Evolutionary conservation across 805 yeast genomes (phyloP), one percentile per base, ranked within the genome.

Genomic region (Wickerhamiella slavikovae): DNA sequence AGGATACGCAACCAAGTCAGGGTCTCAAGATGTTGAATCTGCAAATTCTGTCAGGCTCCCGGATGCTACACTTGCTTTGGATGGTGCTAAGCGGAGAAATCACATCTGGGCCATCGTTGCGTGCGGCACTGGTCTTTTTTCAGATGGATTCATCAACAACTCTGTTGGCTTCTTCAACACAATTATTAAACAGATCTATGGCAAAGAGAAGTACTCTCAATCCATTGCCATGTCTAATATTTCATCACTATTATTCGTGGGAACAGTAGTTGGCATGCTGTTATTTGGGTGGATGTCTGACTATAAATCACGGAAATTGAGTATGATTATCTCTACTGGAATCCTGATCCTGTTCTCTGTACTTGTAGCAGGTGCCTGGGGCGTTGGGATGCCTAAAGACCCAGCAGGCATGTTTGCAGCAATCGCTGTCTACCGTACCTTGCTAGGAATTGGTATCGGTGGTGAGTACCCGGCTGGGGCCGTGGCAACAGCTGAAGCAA

Each of bases 401-500:
- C 64, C 78, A 3, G 58, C 64, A 29, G 93, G 94, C 24, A 64
- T 83, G 58, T 67, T 85, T 37, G 72, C 80, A 11, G 85, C 89
- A 14, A 54, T 83, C 32, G 78, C 92, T 6, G 74, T 72, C 7
- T 79, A 74, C 50, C 66, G 96, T 51, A 78, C 78, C 52, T 72
- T 83, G 53, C 56, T 83, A 29, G 96, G 96, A 54, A 59, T 79
- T 38, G 91, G 83, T 43, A 77, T 85, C 42, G 96, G 96, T 43
- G 83, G 91, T 29, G 96, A 83, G 54, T 83, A 83, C 48, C 93
- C 94, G 27, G 74, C 91, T 10, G 83, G 93, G 26, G 74, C 93
- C 7, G 85, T 83, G 13, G 91, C 92, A 21, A 79, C 91, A 41
- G 82, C 94, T 17, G 95, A 83, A 52, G 89, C 91, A 23, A 70